Evolutionary conservation across 805 yeast species (phyloP), one percentile per base, ranked within the genome.

Genomic region (Maudiozyma serrabonitensis): DNA sequence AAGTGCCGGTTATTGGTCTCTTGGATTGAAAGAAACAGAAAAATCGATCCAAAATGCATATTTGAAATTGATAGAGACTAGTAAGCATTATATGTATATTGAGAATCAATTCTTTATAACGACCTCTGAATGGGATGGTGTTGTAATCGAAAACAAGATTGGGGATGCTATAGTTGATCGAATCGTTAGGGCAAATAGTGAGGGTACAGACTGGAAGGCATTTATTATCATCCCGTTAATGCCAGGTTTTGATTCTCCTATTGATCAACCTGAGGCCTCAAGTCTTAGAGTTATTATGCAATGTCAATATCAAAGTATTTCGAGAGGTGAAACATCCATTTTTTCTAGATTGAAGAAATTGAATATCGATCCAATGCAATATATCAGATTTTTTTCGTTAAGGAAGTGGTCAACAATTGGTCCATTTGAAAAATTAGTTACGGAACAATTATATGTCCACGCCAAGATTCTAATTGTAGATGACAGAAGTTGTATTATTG

Each of bases 141-240:
- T 82, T 5, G 81, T 80, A 21, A 85, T 93, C 49, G 82, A 87
- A 56, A 93, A 93, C 66, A 75, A 87, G 62, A 85, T 93, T 55
- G 99, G 70, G 40, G 96, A 91, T 73, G 99, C 99, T 0, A 73
- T 93, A 43, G 98, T 93, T n/a, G 98, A 93, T 65, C 75, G 99
- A 59, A 90, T 91, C 49, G 84, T 90, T 34, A 75, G 89, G 44
- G 99, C 99, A 0, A 85, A 87, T 61, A 76, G 78, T 52, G 85
- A 82, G 52, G 79, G 80, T 5, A 84, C 80, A 48, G 66, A 72
- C 11, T 93, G 99, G 99, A 82, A 82, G 54, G 98, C 98, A 1
- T 78, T 88, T 25, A 84, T 93, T 52, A 75, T 93, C 11, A 88
- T 93, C 54, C 99, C 99, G 2, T 73, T 93, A 56, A 88, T 93